Percentiles rank a stretch among this genome's conserved stretches.
Evolutionary conservation across 129 eudicot genomes (phyloP).

Genomic region (Sambucus nigra): DNA sequence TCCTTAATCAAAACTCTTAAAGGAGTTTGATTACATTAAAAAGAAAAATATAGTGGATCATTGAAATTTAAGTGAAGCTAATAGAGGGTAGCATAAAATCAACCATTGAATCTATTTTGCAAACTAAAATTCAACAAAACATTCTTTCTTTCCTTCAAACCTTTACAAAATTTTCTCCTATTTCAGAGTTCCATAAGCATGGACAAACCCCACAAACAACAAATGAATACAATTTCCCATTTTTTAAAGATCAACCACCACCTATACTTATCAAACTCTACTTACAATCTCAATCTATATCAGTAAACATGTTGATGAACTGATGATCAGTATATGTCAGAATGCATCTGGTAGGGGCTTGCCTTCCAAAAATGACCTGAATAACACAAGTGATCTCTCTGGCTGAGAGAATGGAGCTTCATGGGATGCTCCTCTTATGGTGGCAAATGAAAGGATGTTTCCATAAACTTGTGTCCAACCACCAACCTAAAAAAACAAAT

Average conservation of each 20-base stretch:
- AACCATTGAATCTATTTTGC: too few relatives aligned
- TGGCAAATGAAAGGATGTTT: conserved; percentile 39
- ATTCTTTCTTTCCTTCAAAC: too few relatives aligned
- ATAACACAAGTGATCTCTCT: conserved; percentile 42
- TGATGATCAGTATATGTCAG: conserved; percentile 2
- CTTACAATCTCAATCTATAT: conserved; percentile 1
- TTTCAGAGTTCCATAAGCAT: too few relatives aligned
- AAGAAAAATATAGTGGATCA: too few relatives aligned
- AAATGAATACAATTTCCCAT: conserved; percentile 2
- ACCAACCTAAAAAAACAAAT: conserved; percentile 19
- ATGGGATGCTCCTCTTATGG: conserved; percentile 32
- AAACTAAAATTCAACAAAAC: too few relatives aligned
- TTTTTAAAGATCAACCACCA: neutral
- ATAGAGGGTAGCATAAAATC: too few relatives aligned
- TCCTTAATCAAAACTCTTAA: too few relatives aligned
- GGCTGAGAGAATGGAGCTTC: conserved; percentile 50
- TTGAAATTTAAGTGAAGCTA: too few relatives aligned
- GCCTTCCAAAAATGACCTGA: conserved; percentile 41
- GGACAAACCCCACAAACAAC: neutral
- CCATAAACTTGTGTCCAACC: conserved; percentile 47
- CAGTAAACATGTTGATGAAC: too few relatives aligned
- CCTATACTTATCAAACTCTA: conserved; percentile 3
- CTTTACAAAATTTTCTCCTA: too few relatives aligned
- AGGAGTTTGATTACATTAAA: too few relatives aligned
- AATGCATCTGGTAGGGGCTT: conserved; percentile 24